A percentile compares a stretch with the other conserved stretches of the same genome.
Conservation (phyloP, 495 filamentous ascomycete species). For the Parathielavia hyrcaniae region DNA sequence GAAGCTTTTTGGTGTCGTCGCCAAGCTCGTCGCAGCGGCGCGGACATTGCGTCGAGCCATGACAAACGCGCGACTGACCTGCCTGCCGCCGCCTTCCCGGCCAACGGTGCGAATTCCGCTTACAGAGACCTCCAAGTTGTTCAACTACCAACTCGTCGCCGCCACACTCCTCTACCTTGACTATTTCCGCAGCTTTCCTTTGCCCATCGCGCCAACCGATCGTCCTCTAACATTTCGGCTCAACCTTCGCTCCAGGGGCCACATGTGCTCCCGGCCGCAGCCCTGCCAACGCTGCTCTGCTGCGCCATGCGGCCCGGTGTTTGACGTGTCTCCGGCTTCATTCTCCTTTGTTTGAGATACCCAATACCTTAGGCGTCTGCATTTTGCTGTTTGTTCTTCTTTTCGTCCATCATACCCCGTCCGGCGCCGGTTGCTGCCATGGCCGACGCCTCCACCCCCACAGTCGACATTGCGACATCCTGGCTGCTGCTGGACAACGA, state of each 20-base stretch:
- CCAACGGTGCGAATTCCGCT: slow-evolving; percentile 14
- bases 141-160: not conserved
- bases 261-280: slow-evolving; percentile 13
- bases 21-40: slow-evolving; percentile 23
- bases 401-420: not conserved
- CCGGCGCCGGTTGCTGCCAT: slow-evolving; percentile 17
- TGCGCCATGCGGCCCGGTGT: slow-evolving; percentile 29
- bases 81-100: slow-evolving; percentile 16
- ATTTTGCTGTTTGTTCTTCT: slow-evolving; percentile 4
- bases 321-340: slow-evolving; percentile 17
- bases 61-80: not conserved
- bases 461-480: slow-evolving; percentile 27
- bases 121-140: slow-evolving; percentile 1
- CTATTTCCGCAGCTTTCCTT: not conserved
- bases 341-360: slow-evolving; percentile 27
- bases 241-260: slow-evolving; percentile 1
- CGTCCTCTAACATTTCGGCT: not conserved
- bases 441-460: slow-evolving; percentile 17
- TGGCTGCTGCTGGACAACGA: slow-evolving; percentile 30
- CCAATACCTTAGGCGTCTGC: slow-evolving; percentile 10
- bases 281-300: slow-evolving; percentile 19
- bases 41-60: slow-evolving; percentile 9
- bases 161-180: not conserved
- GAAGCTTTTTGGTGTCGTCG: slow-evolving; percentile 14
- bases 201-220: not conserved